Evolutionary conservation across 306 rosid genomes (phyloP).

Genomic region (Sphenostylis stenocarpa): DNA sequence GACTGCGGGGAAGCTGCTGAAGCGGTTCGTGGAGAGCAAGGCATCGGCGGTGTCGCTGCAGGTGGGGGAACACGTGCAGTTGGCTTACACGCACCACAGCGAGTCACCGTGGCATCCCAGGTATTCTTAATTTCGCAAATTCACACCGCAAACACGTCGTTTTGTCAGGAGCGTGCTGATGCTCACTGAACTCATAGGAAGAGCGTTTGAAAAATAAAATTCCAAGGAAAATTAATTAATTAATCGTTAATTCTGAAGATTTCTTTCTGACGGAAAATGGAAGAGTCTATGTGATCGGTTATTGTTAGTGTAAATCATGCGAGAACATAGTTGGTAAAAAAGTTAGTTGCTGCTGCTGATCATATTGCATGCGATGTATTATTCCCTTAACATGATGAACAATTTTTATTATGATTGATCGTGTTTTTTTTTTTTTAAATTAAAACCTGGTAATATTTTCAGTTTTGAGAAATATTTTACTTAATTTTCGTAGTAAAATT

Average conservation of each 20-base stretch:
- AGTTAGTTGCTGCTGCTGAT: not conserved
- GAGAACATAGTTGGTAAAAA: not conserved
- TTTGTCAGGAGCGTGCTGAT: not conserved
- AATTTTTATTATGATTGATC: not conserved
- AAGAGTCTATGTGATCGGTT: not conserved
- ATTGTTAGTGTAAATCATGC: not conserved
- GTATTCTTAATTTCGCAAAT: slow-evolving; percentile 30
- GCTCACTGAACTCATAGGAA: not conserved
- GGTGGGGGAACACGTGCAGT: slow-evolving; percentile 70
- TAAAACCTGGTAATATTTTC: not conserved
- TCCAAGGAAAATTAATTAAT: not conserved
- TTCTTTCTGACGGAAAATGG: not conserved
- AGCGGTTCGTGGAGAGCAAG: slow-evolving; percentile 58
- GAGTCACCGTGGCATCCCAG: slow-evolving; percentile 76
- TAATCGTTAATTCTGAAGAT: not conserved
- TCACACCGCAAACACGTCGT: slow-evolving; percentile 12
- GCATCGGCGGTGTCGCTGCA: slow-evolving; percentile 66
- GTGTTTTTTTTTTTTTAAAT: not conserved
- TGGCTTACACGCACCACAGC: slow-evolving; percentile 80
- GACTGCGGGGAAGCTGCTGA: slow-evolving; percentile 53
- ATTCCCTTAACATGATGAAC: not conserved
- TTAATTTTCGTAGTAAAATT: no score
- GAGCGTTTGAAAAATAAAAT: not conserved
- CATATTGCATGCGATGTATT: not conserved
- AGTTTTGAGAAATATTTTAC: no score